These are phyloP conservation scores for Draba incana DNA, from an alignment of 345 rosid genomes.

Conservation along the genomic window DNA sequence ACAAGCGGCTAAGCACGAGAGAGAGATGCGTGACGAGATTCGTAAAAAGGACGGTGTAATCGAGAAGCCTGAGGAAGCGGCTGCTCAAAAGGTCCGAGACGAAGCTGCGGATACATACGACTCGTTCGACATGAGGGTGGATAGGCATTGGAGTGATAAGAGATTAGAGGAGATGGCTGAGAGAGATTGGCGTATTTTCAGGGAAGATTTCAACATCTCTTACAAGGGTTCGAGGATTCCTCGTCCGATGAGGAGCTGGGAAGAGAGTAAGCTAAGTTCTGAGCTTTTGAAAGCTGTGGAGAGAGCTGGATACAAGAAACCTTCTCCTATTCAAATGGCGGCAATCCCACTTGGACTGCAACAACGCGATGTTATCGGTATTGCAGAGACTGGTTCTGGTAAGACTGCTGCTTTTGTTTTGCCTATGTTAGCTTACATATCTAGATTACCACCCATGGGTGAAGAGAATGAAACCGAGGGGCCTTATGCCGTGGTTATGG, in stretches of 20 bases:
- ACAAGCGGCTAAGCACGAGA: conserved; percentile 90
- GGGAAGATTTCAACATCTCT: conserved; percentile 90
- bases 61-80: conserved; percentile 90
- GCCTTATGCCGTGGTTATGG: conserved; percentile 95
- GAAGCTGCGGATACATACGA: conserved; percentile 89
- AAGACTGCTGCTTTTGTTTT: conserved; percentile 96
- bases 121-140: conserved; percentile 90
- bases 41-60: conserved; percentile 76
- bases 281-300: conserved; percentile 89
- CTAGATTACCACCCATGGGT: conserved; percentile 76
- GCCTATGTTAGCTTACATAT: conserved; percentile 91
- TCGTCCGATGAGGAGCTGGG: conserved; percentile 92
- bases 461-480: conserved; percentile 94
- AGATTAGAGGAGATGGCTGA: conserved; percentile 91
- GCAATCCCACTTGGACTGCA: conserved; percentile 89
- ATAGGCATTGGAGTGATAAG: conserved; percentile 94
- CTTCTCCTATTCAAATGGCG: conserved; percentile 94
- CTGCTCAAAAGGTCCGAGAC: conserved; percentile 69
- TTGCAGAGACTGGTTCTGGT: conserved; percentile 97
- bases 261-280: conserved; percentile 68
- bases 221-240: conserved; percentile 95
- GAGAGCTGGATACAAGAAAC: conserved; percentile 83
- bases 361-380: conserved; percentile 93
- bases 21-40: conserved; percentile 85
- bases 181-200: conserved; percentile 94